Evolutionary conservation across 257 asterid genomes (phyloP).

Genomic region (Plantago ovata): DNA sequence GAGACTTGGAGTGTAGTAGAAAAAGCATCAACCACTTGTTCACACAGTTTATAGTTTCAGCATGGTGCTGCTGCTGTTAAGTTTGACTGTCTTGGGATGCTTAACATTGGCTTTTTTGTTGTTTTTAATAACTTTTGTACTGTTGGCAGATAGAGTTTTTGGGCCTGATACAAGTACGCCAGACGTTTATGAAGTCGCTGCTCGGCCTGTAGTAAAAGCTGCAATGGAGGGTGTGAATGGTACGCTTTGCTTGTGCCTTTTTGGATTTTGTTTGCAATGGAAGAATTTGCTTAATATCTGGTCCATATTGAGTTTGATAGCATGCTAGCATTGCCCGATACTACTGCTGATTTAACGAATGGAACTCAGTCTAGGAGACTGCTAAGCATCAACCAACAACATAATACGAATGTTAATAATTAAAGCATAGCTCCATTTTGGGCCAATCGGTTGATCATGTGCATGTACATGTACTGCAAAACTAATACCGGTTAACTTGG

Average conservation of each 20-base stretch:
- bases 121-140: background rate
- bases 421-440: background rate
- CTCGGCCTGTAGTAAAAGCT: conserved; percentile 88
- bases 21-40: too few relatives aligned
- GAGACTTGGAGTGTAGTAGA: too few relatives aligned
- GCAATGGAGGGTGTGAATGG: conserved; percentile 99
- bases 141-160: conserved; percentile 71
- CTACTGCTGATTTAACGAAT: background rate
- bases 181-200: conserved; percentile 94
- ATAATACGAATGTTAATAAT: too few relatives aligned
- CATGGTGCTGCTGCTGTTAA: background rate
- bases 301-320: background rate
- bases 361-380: background rate
- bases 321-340: conserved; percentile 1
- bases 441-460: background rate
- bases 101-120: background rate
- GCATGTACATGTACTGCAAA: conserved; percentile 1
- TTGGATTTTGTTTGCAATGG: background rate
- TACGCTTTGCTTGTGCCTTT: conserved; percentile 28
- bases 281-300: background rate
- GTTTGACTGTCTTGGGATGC: background rate
- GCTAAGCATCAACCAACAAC: background rate
- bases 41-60: too few relatives aligned
- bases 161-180: conserved; percentile 75
- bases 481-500: conserved; percentile 24